Evolutionary conservation across 2,329 filamentous ascomycete genomes (phyloP).

Genomic region (Daldinia sp.): DNA sequence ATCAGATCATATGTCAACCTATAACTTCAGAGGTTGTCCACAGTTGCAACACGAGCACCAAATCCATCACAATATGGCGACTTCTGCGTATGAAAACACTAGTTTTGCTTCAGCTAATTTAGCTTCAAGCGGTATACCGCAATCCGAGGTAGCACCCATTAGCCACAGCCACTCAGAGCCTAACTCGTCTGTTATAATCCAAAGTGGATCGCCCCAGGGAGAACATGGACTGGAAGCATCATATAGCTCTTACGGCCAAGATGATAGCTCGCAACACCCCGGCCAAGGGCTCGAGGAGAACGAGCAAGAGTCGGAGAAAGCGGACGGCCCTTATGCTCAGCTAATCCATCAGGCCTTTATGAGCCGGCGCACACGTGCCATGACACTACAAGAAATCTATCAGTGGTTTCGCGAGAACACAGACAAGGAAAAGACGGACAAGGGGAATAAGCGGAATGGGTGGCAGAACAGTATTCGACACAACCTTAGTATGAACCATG

Average conservation of each 20-base stretch:
- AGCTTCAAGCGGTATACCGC: constrained; percentile 12
- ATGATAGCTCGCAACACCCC: constrained; percentile 10
- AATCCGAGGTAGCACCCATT: constrained; percentile 17
- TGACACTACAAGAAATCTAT: constrained; percentile 88
- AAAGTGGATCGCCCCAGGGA: constrained; percentile 16
- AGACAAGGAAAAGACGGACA: constrained; percentile 70
- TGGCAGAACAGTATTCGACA: constrained; percentile 98
- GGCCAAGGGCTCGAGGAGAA: constrained; percentile 35
- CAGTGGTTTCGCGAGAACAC: constrained; percentile 88
- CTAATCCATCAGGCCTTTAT: constrained; percentile 81
- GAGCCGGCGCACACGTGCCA: constrained; percentile 69
- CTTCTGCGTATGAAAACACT: background rate
- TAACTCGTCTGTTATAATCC: constrained; percentile 7
- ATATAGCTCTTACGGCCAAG: constrained; percentile 11
- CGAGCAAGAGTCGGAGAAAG: constrained; percentile 41
- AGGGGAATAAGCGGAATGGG: constrained; percentile 59
- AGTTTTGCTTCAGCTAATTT: constrained; percentile 12
- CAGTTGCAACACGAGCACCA: constrained; percentile 27
- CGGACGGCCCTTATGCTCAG: constrained; percentile 78
- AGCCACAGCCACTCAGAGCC: constrained; percentile 11
- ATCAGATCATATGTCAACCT: constrained; percentile 13
- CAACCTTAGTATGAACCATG: constrained; percentile 94
- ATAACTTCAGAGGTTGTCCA: constrained; percentile 12
- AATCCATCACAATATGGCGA: constrained; percentile 23
- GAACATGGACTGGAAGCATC: background rate